Percentiles rank a stretch among this genome's conserved stretches.
Conservation (phyloP, 1,139 yeast species). For the Magnusiomyces magnusii region DNA sequence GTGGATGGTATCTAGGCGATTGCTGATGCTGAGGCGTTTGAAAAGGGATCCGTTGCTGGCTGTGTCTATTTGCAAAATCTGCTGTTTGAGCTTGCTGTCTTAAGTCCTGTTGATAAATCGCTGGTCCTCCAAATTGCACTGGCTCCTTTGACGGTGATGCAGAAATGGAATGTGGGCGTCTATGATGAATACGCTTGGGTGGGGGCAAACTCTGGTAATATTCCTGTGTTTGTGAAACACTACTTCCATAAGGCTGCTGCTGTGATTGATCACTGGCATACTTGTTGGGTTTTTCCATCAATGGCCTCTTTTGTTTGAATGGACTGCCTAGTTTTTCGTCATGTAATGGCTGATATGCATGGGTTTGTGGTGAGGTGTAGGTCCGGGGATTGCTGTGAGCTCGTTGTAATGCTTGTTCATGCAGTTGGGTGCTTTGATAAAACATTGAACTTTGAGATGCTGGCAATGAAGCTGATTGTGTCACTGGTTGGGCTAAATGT, state of each 20-base stretch:
- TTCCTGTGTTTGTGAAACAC: too few relatives aligned
- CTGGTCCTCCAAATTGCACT: neutral
- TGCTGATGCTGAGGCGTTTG: neutral
- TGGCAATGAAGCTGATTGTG: neutral
- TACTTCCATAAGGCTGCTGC: neutral
- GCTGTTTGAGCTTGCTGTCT: neutral
- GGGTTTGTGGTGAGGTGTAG: too few relatives aligned
- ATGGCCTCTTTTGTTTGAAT: neutral
- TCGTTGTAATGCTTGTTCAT: neutral
- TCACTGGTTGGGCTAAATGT: too few relatives aligned
- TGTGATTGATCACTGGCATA: neutral
- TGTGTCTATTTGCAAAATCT: neutral
- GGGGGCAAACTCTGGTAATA: neutral
- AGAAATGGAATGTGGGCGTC: conserved; percentile 1
- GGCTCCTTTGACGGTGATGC: conserved; percentile 2
- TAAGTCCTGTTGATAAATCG: neutral
- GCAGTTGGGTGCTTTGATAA: neutral
- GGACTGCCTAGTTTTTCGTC: neutral
- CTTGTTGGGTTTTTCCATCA: neutral
- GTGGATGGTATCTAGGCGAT: neutral
- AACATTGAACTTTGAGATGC: neutral
- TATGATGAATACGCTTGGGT: neutral
- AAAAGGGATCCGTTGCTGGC: neutral
- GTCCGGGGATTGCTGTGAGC: neutral
- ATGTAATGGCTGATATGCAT: too few relatives aligned